Evolutionary conservation across 495 filamentous ascomycete genomes (phyloP).

Genomic region (Aspergillus sclerotioniger): DNA sequence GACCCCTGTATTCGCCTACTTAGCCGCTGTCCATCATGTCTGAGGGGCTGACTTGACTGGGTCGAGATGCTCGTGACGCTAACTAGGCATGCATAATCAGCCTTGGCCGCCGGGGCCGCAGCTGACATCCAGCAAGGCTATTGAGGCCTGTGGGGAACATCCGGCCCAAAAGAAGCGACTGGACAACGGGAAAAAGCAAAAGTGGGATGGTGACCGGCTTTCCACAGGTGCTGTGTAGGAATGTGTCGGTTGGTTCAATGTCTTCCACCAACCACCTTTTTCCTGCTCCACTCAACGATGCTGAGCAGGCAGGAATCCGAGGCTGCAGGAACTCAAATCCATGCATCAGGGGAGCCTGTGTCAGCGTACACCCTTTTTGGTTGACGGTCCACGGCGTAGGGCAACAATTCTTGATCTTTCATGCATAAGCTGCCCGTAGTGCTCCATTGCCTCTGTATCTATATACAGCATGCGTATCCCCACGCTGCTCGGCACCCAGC

Average conservation of each 20-base stretch:
- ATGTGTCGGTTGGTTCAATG: conserved; percentile 8
- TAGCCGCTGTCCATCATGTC: neutral
- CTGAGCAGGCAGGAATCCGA: conserved; percentile 8
- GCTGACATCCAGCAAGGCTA: conserved; percentile 6
- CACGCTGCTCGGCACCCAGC: neutral
- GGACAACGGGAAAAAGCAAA: neutral
- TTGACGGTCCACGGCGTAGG: conserved; percentile 7
- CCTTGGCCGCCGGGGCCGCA: conserved; percentile 16
- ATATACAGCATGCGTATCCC: neutral
- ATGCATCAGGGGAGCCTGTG: neutral
- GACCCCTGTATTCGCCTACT: neutral
- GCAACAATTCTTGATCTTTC: neutral
- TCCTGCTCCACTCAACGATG: conserved; percentile 2
- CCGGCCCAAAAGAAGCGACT: neutral
- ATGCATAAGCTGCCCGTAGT: neutral
- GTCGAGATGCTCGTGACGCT: neutral
- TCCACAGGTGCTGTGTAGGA: neutral
- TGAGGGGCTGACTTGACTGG: neutral
- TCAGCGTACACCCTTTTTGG: neutral
- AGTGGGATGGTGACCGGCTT: neutral
- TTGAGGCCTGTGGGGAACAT: neutral
- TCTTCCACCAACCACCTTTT: conserved; percentile 7
- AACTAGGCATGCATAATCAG: neutral
- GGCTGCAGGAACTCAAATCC: conserved; percentile 24
- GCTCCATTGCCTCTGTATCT: neutral